A percentile compares a stretch with the other conserved stretches of the same genome.
Conservation (phyloP, 2,329 filamentous ascomycete genomes). For the Domatiomyces globalis region DNA sequence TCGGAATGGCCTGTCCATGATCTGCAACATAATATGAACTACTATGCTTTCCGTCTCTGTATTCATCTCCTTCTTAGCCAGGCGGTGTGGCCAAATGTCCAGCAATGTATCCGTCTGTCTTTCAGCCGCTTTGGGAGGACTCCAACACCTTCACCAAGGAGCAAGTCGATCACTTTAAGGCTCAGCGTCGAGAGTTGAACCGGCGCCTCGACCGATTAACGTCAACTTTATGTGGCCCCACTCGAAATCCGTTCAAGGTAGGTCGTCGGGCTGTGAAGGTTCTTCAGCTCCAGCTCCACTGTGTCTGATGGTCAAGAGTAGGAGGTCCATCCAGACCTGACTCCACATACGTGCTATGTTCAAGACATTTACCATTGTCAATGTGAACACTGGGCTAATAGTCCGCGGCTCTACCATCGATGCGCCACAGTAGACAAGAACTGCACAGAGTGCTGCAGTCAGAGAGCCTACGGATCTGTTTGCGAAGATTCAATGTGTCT, state of each 20-base stretch:
- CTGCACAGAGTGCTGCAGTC: conserved; percentile 3
- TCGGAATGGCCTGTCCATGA: background rate
- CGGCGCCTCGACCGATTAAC: conserved; percentile 1
- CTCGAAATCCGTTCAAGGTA: conserved; percentile 5
- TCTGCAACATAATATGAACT: background rate
- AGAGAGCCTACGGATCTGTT: conserved; percentile 5
- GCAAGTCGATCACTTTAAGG: background rate
- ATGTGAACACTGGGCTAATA: conserved; percentile 10
- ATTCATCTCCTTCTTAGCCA: background rate
- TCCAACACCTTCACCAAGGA: conserved; percentile 5
- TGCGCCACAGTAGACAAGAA: conserved; percentile 4
- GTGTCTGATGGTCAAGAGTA: background rate
- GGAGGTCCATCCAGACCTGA: conserved; percentile 5
- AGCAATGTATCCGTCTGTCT: background rate
- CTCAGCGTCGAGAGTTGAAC: conserved; percentile 7
- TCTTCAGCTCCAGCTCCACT: background rate
- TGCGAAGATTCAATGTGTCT: conserved; percentile 4
- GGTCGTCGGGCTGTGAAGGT: background rate
- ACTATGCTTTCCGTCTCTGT: background rate
- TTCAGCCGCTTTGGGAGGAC: conserved; percentile 3
- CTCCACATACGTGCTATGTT: conserved; percentile 10
- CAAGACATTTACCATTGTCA: conserved; percentile 12
- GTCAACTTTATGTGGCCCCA: conserved; percentile 3
- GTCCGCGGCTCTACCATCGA: conserved; percentile 7
- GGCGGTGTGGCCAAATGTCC: background rate